Evolutionary conservation across 139 green algal species (phyloP).

Genomic region (Penium margaritaceum): DNA sequence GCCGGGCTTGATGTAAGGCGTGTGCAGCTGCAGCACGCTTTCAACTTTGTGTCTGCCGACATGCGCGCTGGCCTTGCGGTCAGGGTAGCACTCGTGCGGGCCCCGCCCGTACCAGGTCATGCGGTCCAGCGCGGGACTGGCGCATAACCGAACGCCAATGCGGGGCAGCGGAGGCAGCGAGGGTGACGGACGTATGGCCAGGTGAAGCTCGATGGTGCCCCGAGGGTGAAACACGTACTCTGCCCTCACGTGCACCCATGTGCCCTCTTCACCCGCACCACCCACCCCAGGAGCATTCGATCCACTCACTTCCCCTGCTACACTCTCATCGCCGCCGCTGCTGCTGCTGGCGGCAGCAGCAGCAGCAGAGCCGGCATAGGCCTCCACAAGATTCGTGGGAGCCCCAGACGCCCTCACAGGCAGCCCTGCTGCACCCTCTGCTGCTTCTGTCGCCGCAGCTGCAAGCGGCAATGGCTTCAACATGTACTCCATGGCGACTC

Average conservation of each 20-base stretch:
- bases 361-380: background rate
- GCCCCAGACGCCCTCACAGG: background rate
- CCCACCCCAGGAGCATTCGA: no score
- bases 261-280: no score
- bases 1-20: constrained; percentile 77
- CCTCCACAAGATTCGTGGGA: constrained; percentile 3
- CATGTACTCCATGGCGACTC: no score
- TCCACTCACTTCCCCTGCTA: background rate
- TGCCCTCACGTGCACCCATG: background rate
- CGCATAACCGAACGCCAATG: constrained; percentile 31
- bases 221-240: constrained; percentile 11
- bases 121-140: background rate
- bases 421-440: background rate
- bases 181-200: background rate
- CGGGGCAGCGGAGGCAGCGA: constrained; percentile 39
- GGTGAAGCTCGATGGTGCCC: background rate
- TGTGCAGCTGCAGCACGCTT: constrained; percentile 47
- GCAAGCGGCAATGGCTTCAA: no score
- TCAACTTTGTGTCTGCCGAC: constrained; percentile 25
- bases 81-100: constrained; percentile 85
- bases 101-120: constrained; percentile 71
- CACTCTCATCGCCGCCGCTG: background rate
- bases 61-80: constrained; percentile 61
- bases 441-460: no score
- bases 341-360: background rate